These are phyloP conservation scores for Bipolaris oryzae DNA, from an alignment of 2,329 filamentous ascomycete species.

Conservation along the genomic window DNA sequence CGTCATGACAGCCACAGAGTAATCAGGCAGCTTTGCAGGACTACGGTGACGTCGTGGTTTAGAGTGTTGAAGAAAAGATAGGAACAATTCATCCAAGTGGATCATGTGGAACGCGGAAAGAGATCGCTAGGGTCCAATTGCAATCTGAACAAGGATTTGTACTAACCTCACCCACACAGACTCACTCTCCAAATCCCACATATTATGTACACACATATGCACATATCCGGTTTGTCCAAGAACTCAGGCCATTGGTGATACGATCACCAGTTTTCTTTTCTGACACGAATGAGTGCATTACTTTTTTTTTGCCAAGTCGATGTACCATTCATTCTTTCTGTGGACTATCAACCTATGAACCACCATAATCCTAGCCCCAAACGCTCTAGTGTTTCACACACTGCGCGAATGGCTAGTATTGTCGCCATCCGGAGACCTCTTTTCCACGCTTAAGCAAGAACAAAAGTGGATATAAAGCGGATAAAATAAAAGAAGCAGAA, in stretches of 20 bases:
- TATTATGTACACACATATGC: not conserved
- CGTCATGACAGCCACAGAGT: no score
- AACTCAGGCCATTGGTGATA: not conserved
- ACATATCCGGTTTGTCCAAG: not conserved
- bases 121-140: not conserved
- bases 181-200: not conserved
- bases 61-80: not conserved
- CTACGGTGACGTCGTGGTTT: no score
- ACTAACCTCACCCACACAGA: no score
- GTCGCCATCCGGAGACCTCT: not conserved
- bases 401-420: not conserved
- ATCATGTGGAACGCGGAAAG: not conserved
- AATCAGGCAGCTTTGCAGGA: no score
- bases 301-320: not conserved
- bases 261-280: not conserved
- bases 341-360: conserved; percentile 10
- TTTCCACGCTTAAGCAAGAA: not conserved
- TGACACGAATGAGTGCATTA: not conserved
- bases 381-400: not conserved
- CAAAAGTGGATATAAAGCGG: conserved; percentile 2
- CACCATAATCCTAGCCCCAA: not conserved
- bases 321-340: conserved; percentile 7
- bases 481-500: not conserved
- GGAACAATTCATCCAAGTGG: not conserved
- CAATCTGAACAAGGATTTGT: not conserved